These are phyloP conservation scores for Clarkia xantiana DNA, from an alignment of 345 rosid species.

Conservation along the genomic window DNA sequence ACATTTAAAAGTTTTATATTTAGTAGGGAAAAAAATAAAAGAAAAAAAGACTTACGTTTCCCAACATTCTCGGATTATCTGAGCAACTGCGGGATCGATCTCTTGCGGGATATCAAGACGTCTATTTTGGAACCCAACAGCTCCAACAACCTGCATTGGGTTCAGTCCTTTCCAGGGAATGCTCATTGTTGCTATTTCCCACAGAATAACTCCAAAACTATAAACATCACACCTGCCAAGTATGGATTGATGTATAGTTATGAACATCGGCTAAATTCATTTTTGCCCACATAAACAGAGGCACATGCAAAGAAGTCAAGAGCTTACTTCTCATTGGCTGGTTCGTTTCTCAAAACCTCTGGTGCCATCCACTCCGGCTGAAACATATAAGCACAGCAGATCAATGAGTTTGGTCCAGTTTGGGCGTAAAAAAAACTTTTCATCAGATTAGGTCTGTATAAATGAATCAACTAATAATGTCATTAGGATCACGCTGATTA, in stretches of 20 bases:
- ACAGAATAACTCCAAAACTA: conserved; percentile 94
- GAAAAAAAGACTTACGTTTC: conserved; percentile 39
- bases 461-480: background rate
- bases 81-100: conserved; percentile 55
- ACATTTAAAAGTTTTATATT: too few species aligned
- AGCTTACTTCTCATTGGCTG: conserved; percentile 85
- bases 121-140: conserved; percentile 91
- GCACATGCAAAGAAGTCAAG: background rate
- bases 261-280: too few species aligned
- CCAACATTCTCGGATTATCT: conserved; percentile 80
- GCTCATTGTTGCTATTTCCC: conserved; percentile 71
- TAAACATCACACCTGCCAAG: conserved; percentile 79
- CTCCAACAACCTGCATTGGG: conserved; percentile 99
- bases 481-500: conserved; percentile 4
- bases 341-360: conserved; percentile 94
- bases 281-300: conserved; percentile 5
- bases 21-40: background rate
- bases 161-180: conserved; percentile 94
- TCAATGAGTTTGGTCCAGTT: too few species aligned
- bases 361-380: conserved; percentile 99
- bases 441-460: too few species aligned
- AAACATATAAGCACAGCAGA: conserved; percentile 11
- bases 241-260: background rate
- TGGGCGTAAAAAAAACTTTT: too few species aligned
- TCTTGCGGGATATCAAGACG: conserved; percentile 78